Conservation (phyloP, 164 flowering plant species). For the Litsea cubeba region DNA sequence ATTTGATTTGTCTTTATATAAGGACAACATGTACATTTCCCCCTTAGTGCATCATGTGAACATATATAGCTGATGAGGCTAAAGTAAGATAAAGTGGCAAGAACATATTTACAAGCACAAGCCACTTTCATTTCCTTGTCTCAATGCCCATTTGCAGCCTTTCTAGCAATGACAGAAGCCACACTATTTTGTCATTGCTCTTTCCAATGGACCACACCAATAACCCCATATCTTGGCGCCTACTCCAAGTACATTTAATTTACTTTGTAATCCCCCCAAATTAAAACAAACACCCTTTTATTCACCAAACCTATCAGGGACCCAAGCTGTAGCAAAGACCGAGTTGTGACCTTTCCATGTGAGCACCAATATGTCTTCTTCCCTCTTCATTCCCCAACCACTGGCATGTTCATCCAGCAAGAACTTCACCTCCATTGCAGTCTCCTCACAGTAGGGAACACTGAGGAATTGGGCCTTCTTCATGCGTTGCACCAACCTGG, state of each 20-base stretch:
- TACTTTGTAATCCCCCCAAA: too few relatives aligned
- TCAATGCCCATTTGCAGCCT: conserved; percentile 18
- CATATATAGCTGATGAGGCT: not conserved
- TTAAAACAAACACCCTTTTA: not conserved
- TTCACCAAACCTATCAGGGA: conserved; percentile 9
- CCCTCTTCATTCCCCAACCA: conserved; percentile 90
- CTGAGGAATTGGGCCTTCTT: conserved; percentile 34
- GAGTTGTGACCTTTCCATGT: conserved; percentile 90
- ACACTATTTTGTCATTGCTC: conserved; percentile 12
- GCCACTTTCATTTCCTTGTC: not conserved
- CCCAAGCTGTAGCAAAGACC: conserved; percentile 72
- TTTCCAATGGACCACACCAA: conserved; percentile 12
- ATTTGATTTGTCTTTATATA: conserved; percentile 3
- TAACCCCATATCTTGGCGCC: not conserved
- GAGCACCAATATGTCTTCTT: conserved; percentile 66
- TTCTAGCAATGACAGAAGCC: conserved; percentile 6
- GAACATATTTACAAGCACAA: not conserved
- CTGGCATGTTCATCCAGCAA: conserved; percentile 78
- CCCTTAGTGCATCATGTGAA: conserved; percentile 8
- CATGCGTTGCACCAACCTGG: conserved; percentile 40
- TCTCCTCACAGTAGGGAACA: conserved; percentile 57
- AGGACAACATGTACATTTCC: conserved; percentile 13
- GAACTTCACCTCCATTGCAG: conserved; percentile 44
- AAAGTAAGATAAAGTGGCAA: not conserved
- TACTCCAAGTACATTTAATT: not conserved